A percentile compares a stretch with the other conserved stretches of the same genome.
Evolutionary conservation across 441 rosid species (phyloP).

Genomic region (Croton setiger): DNA sequence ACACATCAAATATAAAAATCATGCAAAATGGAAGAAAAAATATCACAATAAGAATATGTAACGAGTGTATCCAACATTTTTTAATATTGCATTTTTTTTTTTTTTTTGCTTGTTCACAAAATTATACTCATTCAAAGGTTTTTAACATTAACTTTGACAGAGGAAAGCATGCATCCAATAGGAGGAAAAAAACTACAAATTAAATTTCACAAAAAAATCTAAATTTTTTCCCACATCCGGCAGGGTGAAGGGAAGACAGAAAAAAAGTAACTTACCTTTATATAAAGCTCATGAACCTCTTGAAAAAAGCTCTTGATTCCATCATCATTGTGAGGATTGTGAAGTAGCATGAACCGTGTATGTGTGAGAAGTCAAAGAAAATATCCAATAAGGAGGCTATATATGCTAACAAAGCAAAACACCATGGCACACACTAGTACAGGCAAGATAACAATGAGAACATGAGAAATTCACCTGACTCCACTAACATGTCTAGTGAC

Average conservation of each 20-base stretch:
- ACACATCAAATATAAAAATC: neutral
- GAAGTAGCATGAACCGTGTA: slow-evolving; percentile 94
- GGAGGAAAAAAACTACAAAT: neutral
- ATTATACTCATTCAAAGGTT: neutral
- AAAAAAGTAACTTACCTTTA: slow-evolving; percentile 51
- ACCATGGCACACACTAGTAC: neutral
- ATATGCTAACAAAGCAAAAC: neutral
- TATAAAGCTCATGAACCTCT: slow-evolving; percentile 96
- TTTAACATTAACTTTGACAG: neutral
- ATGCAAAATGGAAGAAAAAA: neutral
- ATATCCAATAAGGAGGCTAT: slow-evolving; percentile 9
- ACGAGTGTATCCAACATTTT: neutral
- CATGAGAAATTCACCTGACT: neutral
- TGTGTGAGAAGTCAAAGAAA: slow-evolving; percentile 63
- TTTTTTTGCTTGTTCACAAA: neutral
- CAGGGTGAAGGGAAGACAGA: neutral
- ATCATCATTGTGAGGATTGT: slow-evolving; percentile 92
- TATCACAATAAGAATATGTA: neutral
- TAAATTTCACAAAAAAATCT: no score
- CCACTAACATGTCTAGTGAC: neutral
- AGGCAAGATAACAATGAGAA: neutral
- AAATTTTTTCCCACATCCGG: neutral
- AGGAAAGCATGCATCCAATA: neutral
- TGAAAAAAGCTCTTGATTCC: slow-evolving; percentile 98
- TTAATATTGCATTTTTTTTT: neutral